phyloP scores from a whole-genome alignment of 2,329 filamentous ascomycete species.

The Fusarium pilosicola region DNA sequence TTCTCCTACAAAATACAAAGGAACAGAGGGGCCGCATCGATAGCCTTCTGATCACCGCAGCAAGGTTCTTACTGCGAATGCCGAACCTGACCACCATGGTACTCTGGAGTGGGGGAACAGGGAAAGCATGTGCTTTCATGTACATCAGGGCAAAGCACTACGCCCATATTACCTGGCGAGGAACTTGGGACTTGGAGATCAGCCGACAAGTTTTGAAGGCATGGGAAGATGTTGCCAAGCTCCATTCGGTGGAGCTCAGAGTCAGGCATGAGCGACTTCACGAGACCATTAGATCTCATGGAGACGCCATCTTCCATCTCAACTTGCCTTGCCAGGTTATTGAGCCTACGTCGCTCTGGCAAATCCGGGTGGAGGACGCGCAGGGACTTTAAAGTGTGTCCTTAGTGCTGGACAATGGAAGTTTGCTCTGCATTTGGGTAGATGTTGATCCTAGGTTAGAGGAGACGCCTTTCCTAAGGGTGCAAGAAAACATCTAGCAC shows the following conservation, averaged over 20 bases:
- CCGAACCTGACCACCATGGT: neutral
- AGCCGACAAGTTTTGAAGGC: neutral
- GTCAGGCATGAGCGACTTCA: neutral
- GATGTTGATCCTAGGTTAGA: too few species aligned
- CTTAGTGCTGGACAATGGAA: neutral
- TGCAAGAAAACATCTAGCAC: neutral
- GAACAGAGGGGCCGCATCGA: accelerated
- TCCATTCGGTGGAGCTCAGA: neutral
- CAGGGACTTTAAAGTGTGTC: neutral
- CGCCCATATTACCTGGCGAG: slow-evolving; percentile 1
- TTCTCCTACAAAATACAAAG: neutral
- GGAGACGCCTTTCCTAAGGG: neutral
- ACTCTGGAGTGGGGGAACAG: neutral
- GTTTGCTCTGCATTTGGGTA: neutral
- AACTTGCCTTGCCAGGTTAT: slow-evolving; percentile 7
- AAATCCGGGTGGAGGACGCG: neutral
- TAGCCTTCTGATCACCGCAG: neutral
- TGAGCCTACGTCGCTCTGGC: slow-evolving; percentile 7
- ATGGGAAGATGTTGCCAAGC: neutral
- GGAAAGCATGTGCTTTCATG: neutral
- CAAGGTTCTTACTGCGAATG: neutral
- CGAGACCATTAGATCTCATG: neutral
- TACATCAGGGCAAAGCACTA: neutral
- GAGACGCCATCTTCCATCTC: slow-evolving; percentile 22
- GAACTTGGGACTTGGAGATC: neutral